Percentiles rank a stretch among this genome's conserved stretches.
These are phyloP conservation scores for Coemansia sp. DNA, from an alignment of 192 early-diverging fungal species.

Conservation along the genomic window DNA sequence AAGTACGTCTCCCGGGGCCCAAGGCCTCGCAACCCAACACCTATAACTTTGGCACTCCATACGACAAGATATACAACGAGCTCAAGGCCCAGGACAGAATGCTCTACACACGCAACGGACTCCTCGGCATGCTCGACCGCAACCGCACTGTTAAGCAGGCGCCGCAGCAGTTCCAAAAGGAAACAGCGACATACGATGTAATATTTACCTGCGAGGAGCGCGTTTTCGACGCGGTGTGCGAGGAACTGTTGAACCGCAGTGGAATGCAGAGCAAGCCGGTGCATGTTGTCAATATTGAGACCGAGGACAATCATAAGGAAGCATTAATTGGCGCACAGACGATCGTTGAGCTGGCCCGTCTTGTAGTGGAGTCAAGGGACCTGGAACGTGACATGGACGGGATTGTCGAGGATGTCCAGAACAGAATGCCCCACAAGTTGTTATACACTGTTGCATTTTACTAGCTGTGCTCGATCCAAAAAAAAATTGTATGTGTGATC, in stretches of 20 bases:
- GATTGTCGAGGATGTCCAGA: conserved; percentile 74
- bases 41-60: conserved; percentile 90
- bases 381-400: conserved; percentile 82
- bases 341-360: conserved; percentile 76
- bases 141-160: conserved; percentile 89
- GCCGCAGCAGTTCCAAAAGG: conserved; percentile 85
- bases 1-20: conserved; percentile 87
- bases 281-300: conserved; percentile 95
- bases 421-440: conserved; percentile 51
- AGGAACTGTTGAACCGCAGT: conserved; percentile 77
- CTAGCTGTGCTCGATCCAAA: too few species aligned
- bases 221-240: conserved; percentile 89
- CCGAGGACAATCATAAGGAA: conserved; percentile 91
- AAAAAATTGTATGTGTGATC: background rate
- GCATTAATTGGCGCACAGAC: conserved; percentile 80
- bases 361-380: conserved; percentile 58
- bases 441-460: too few species aligned
- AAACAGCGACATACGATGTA: conserved; percentile 73
- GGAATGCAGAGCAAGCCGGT: conserved; percentile 67
- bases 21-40: conserved; percentile 84
- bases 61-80: conserved; percentile 85
- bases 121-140: conserved; percentile 90
- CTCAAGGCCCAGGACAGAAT: conserved; percentile 65
- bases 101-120: conserved; percentile 83
- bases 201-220: conserved; percentile 97